These are phyloP conservation scores for Crataegus laevigata DNA, from an alignment of 306 rosid genomes.

Conservation along the genomic window DNA sequence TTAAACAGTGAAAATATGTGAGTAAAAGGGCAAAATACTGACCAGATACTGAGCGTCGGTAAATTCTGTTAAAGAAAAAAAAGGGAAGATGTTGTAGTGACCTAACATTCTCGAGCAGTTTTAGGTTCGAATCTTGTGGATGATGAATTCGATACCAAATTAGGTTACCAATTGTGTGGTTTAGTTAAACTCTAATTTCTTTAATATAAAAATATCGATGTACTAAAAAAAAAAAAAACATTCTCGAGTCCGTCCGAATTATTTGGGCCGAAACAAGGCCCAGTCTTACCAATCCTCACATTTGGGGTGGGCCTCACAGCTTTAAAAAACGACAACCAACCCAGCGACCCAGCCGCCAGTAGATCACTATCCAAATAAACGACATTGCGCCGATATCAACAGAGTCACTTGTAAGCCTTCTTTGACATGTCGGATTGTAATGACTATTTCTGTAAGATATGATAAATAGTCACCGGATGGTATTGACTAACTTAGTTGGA, in stretches of 20 bases:
- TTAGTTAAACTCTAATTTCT: fast-evolving
- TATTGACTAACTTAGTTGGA: fast-evolving
- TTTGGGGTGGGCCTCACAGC: background rate
- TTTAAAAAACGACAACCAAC: background rate
- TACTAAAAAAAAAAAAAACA: too few relatives aligned
- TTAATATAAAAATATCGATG: too few relatives aligned
- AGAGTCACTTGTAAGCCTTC: fast-evolving
- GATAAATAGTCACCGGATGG: fast-evolving
- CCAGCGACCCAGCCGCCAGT: background rate
- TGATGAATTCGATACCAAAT: too few relatives aligned
- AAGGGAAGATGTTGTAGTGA: too few relatives aligned
- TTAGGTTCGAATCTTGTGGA: too few relatives aligned
- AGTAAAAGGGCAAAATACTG: too few relatives aligned
- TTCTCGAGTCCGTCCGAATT: too few relatives aligned
- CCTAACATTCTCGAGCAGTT: background rate
- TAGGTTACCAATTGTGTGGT: fast-evolving
- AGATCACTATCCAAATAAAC: background rate
- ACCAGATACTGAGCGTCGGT: background rate
- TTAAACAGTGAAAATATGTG: too few relatives aligned
- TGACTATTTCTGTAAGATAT: fast-evolving
- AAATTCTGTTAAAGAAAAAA: too few relatives aligned
- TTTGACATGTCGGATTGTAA: fast-evolving
- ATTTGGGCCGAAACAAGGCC: background rate
- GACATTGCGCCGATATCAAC: background rate
- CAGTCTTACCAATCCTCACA: background rate